Conservation (phyloP, 306 rosid species). For the apple (Malus domestica) region DNA sequence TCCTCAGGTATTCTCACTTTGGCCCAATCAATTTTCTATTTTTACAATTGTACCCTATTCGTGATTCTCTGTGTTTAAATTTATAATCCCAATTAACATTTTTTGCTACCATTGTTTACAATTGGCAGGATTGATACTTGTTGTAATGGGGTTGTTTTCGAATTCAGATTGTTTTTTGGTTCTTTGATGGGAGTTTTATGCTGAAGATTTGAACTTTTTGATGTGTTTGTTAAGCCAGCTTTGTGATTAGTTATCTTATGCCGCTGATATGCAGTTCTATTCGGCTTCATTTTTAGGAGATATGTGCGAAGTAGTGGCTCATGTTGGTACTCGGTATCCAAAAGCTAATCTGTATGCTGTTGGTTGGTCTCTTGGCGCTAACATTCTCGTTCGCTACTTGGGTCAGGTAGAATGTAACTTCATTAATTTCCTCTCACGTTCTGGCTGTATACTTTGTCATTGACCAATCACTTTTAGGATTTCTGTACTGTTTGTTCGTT, state of each 20-base stretch:
- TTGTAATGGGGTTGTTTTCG: background rate
- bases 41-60: background rate
- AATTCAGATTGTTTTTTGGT: background rate
- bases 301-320: slow-evolving; percentile 63
- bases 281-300: slow-evolving; percentile 95
- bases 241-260: slow-evolving; percentile 20
- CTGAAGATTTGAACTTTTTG: background rate
- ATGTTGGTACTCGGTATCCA: slow-evolving; percentile 56
- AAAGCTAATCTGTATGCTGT: slow-evolving; percentile 71
- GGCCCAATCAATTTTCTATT: background rate
- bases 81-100: background rate
- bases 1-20: slow-evolving; percentile 52
- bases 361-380: slow-evolving; percentile 99
- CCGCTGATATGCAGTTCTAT: slow-evolving; percentile 75
- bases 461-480: background rate
- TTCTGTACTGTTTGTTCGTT: background rate
- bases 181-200: background rate
- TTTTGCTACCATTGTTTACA: background rate
- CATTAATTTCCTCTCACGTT: background rate
- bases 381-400: slow-evolving; percentile 86
- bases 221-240: background rate
- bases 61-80: background rate
- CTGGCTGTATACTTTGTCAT: background rate
- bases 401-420: slow-evolving; percentile 52
- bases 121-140: background rate